Percentiles rank a stretch among this genome's conserved stretches.
Conservation (phyloP, 2,329 filamentous ascomycete genomes). For the Eutypa lata region DNA sequence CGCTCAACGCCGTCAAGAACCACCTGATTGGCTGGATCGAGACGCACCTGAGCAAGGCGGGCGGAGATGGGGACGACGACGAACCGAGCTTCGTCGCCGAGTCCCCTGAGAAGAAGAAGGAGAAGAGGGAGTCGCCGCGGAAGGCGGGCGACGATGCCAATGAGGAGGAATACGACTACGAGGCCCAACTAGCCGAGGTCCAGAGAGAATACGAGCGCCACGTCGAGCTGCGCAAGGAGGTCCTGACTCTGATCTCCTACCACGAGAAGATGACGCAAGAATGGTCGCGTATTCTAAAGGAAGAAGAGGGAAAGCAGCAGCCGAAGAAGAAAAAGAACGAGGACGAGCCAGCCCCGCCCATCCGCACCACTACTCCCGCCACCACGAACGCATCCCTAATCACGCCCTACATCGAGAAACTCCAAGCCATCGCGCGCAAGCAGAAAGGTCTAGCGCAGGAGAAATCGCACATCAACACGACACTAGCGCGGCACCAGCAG, state of each 20-base stretch:
- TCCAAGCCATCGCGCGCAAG: conserved; percentile 50
- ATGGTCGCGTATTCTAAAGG: conserved; percentile 4
- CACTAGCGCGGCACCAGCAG: conserved; percentile 48
- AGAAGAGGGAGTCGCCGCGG: conserved; percentile 1
- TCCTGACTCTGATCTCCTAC: conserved; percentile 39
- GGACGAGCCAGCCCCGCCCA: not conserved
- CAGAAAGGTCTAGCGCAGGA: conserved; percentile 57
- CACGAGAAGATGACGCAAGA: conserved; percentile 18
- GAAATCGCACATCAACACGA: conserved; percentile 53
- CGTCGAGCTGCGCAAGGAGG: conserved; percentile 43
- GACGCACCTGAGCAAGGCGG: conserved; percentile 54
- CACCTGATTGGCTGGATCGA: conserved; percentile 66
- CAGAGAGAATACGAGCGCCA: conserved; percentile 54
- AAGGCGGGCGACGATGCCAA: not conserved
- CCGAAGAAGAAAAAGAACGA: conserved; percentile 2
- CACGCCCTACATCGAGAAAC: conserved; percentile 52
- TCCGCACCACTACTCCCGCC: conserved; percentile 3
- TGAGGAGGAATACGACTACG: conserved; percentile 27
- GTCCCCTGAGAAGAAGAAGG: conserved; percentile 13
- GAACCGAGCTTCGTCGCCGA: conserved; percentile 17
- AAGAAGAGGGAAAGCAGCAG: conserved; percentile 10
- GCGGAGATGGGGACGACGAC: conserved; percentile 23
- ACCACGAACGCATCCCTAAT: conserved; percentile 41
- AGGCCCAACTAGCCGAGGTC: conserved; percentile 43
- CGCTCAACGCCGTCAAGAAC: conserved; percentile 53